phyloP scores from a whole-genome alignment of 2,329 filamentous ascomycete genomes.

The Dothiorella sarmentorum region DNA sequence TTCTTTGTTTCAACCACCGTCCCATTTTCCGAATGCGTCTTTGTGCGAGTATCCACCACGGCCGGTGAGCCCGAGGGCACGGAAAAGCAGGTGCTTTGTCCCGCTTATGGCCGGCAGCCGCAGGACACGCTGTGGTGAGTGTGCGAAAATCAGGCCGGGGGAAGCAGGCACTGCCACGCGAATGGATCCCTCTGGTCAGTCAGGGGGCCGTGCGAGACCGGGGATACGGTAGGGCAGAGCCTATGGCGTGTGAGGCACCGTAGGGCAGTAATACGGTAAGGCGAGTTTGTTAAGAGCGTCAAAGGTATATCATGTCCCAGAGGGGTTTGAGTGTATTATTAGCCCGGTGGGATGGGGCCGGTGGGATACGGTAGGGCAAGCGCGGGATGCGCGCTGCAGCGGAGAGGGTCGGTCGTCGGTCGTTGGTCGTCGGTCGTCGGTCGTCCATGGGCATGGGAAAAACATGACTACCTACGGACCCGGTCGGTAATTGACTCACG shows the following conservation, averaged over 20 bases:
- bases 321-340: too few relatives aligned
- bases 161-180: slow-evolving; percentile 4
- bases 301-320: neutral
- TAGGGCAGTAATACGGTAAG: slow-evolving; percentile 2
- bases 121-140: too few relatives aligned
- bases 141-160: neutral
- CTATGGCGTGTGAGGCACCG: slow-evolving; percentile 1
- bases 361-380: slow-evolving; percentile 10
- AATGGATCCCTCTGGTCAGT: slow-evolving; percentile 6
- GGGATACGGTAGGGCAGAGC: slow-evolving; percentile 12
- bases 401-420: neutral
- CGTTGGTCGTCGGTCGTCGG: neutral
- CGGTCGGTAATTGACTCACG: neutral
- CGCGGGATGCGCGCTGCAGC: slow-evolving; percentile 7
- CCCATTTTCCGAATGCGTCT: slow-evolving; percentile 2
- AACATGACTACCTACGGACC: neutral
- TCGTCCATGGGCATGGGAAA: neutral
- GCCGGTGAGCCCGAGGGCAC: slow-evolving; percentile 7
- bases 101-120: neutral
- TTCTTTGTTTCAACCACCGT: slow-evolving; percentile 9
- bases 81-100: neutral
- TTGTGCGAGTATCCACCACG: slow-evolving; percentile 2
- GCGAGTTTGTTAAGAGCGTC: neutral
- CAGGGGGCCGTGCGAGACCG: slow-evolving; percentile 1
- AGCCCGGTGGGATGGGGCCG: slow-evolving; percentile 6